These are phyloP conservation scores for Alternaria arborescens DNA, from an alignment of 2,329 filamentous ascomycete species.

Conservation along the genomic window DNA sequence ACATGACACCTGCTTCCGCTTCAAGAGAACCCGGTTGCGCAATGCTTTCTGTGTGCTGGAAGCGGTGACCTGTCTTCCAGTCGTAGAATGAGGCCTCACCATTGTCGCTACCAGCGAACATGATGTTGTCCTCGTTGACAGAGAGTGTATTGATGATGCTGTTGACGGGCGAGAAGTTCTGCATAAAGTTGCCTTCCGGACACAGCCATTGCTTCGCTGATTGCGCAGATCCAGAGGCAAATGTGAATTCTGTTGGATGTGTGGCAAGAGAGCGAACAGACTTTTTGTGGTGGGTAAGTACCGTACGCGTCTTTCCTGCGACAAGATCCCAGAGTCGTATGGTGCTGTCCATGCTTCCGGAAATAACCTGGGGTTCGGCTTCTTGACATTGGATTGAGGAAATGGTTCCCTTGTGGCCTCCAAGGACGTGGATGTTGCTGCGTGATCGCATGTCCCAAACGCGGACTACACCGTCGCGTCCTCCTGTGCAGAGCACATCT, in stretches of 20 bases:
- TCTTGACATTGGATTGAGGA: slow-evolving; percentile 92
- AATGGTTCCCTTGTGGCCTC: slow-evolving; percentile 90
- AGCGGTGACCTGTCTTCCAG: slow-evolving; percentile 95
- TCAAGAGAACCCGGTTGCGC: slow-evolving; percentile 94
- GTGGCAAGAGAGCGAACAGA: slow-evolving; percentile 84
- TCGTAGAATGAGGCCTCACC: slow-evolving; percentile 98
- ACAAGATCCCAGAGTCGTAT: slow-evolving; percentile 85
- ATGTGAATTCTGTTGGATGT: slow-evolving; percentile 94
- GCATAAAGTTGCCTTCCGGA: slow-evolving; percentile 97
- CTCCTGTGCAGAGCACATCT: slow-evolving; percentile 93
- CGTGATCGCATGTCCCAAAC: slow-evolving; percentile 98
- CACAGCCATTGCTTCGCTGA: slow-evolving; percentile 99
- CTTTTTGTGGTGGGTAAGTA: slow-evolving; percentile 98
- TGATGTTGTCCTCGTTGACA: slow-evolving; percentile 92
- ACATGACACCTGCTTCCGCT: slow-evolving; percentile 94
- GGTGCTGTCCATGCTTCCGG: slow-evolving; percentile 80
- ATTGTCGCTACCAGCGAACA: slow-evolving; percentile 95
- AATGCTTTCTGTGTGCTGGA: slow-evolving; percentile 87
- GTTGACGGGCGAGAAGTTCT: slow-evolving; percentile 97
- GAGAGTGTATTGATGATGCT: slow-evolving; percentile 93
- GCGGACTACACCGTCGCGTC: slow-evolving; percentile 89
- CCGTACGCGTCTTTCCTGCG: slow-evolving; percentile 94
- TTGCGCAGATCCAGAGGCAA: slow-evolving; percentile 88
- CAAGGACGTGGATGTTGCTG: slow-evolving; percentile 92
- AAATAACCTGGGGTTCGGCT: slow-evolving; percentile 94